These are phyloP conservation scores for Cryphonectria radicalis DNA, from an alignment of 2,329 filamentous ascomycete genomes.

Conservation along the genomic window DNA sequence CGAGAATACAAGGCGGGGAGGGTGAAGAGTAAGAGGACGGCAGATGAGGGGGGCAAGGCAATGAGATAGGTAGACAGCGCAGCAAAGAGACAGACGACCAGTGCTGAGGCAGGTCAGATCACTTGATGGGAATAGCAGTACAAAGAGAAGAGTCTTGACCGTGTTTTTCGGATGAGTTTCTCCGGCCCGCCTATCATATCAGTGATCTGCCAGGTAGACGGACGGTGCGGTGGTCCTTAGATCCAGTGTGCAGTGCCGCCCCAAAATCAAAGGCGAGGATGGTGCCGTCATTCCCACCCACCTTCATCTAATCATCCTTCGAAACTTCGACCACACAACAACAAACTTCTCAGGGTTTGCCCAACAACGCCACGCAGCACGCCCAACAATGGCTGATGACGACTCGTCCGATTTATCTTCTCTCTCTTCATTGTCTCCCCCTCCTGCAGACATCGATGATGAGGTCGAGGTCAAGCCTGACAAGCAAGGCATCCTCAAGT, in stretches of 20 bases:
- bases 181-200: conserved; percentile 17
- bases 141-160: conserved; percentile 1
- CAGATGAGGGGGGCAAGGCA: background rate
- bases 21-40: background rate
- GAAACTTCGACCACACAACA: conserved; percentile 32
- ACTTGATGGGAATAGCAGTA: conserved; percentile 8
- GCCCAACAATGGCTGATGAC: conserved; percentile 58
- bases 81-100: background rate
- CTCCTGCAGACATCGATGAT: conserved; percentile 56
- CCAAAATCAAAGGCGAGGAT: conserved; percentile 2
- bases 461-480: conserved; percentile 56
- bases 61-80: conserved; percentile 7
- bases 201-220: conserved; percentile 15
- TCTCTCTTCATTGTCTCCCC: conserved; percentile 50
- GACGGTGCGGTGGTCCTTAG: background rate
- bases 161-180: conserved; percentile 4
- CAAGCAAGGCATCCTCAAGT: conserved; percentile 64
- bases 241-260: background rate
- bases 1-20: background rate
- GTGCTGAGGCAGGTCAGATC: background rate
- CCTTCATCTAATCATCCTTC: conserved; percentile 31
- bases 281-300: conserved; percentile 24
- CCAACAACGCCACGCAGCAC: conserved; percentile 18
- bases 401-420: conserved; percentile 68
- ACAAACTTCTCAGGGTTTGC: conserved; percentile 20